A percentile compares a stretch with the other conserved stretches of the same genome.
Conservation (phyloP, 176 grass and related monocot species). For the Bonia amplexicaulis region DNA sequence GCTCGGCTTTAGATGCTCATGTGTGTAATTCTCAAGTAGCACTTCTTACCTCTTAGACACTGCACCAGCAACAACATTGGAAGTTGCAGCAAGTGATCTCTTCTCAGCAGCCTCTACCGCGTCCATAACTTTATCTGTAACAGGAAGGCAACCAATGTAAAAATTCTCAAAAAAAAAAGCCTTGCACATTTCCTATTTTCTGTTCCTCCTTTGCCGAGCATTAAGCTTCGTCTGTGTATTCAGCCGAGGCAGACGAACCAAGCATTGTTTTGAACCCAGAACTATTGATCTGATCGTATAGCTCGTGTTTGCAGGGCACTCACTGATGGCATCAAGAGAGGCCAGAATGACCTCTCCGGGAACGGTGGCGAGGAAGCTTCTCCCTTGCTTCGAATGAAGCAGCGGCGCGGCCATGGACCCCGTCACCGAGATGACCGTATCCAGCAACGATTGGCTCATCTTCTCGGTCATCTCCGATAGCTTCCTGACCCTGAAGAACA, state of each 20-base stretch:
- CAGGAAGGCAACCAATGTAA: neutral
- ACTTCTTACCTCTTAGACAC: constrained; percentile 54
- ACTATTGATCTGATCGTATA: neutral
- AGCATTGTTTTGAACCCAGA: neutral
- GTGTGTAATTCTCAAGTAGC: neutral
- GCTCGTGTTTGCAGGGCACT: neutral
- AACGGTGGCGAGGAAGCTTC: constrained; percentile 40
- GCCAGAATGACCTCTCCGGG: constrained; percentile 86
- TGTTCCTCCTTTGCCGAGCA: neutral
- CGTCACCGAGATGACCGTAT: constrained; percentile 59
- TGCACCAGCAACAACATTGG: constrained; percentile 60
- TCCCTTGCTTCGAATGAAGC: constrained; percentile 65
- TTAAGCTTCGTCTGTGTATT: neutral
- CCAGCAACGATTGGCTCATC: constrained; percentile 77
- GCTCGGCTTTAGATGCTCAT: neutral
- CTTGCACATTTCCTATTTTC: neutral
- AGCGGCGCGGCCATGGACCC: constrained; percentile 68
- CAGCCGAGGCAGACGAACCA: neutral
- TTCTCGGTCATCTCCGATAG: constrained; percentile 92
- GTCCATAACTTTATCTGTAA: constrained; percentile 82
- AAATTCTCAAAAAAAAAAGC: neutral
- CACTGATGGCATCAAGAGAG: constrained; percentile 85
- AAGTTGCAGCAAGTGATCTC: constrained; percentile 66
- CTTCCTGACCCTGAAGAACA: constrained; percentile 59
- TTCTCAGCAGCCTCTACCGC: constrained; percentile 76